These are phyloP conservation scores for Lithohypha guttulata DNA, from an alignment of 2,329 filamentous ascomycete genomes.

Conservation along the genomic window DNA sequence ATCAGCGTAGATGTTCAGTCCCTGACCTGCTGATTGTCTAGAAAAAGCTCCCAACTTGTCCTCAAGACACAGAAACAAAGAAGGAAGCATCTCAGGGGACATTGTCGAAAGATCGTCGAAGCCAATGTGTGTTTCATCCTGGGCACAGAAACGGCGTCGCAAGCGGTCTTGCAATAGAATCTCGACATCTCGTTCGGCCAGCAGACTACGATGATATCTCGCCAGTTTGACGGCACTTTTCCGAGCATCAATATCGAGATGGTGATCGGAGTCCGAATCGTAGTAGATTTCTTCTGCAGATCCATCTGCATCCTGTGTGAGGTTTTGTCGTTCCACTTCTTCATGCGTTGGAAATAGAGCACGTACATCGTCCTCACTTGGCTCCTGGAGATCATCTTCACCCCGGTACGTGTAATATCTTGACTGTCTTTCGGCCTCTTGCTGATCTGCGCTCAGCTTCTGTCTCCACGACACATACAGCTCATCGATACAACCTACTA, in stretches of 20 bases:
- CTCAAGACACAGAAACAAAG: slow-evolving; percentile 54
- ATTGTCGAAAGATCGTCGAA: slow-evolving; percentile 21
- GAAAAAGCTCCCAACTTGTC: slow-evolving; percentile 46
- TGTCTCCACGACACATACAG: slow-evolving; percentile 74
- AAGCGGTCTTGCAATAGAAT: slow-evolving; percentile 27
- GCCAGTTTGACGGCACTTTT: slow-evolving; percentile 52
- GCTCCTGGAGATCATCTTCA: slow-evolving; percentile 63
- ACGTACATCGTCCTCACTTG: slow-evolving; percentile 62
- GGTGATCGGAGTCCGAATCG: too few relatives aligned
- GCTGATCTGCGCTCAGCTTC: slow-evolving; percentile 64
- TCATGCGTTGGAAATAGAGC: slow-evolving; percentile 72
- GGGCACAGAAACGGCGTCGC: neutral
- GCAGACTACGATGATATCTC: slow-evolving; percentile 44
- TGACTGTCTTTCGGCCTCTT: slow-evolving; percentile 59
- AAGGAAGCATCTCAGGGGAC: slow-evolving; percentile 46
- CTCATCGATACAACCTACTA: slow-evolving; percentile 42
- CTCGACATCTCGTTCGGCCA: slow-evolving; percentile 25
- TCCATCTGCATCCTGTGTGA: too few relatives aligned
- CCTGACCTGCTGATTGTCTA: slow-evolving; percentile 27
- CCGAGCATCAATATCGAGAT: slow-evolving; percentile 34
- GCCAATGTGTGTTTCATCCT: slow-evolving; percentile 22
- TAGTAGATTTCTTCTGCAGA: too few relatives aligned
- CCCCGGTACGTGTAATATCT: slow-evolving; percentile 79
- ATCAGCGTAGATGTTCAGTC: slow-evolving; percentile 85
- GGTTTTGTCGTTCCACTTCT: too few relatives aligned